Evolutionary conservation across 2,329 filamentous ascomycete species (phyloP).

Genomic region (Fusarium nurragi): DNA sequence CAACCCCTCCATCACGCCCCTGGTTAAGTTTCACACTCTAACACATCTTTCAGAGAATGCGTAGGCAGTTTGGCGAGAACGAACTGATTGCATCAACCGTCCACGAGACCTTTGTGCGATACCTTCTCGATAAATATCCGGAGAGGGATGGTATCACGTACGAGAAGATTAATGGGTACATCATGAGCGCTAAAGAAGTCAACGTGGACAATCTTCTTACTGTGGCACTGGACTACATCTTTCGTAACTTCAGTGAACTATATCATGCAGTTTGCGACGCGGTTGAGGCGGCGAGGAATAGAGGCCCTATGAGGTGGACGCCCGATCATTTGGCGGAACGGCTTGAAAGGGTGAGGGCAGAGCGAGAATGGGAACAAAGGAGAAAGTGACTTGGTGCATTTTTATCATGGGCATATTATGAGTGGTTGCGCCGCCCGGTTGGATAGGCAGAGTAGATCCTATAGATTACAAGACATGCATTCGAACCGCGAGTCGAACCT

Average conservation of each 20-base stretch:
- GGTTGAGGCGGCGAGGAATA: slow-evolving; percentile 32
- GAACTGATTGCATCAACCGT: slow-evolving; percentile 34
- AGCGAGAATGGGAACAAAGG: slow-evolving; percentile 19
- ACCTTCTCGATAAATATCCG: slow-evolving; percentile 39
- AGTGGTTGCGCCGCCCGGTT: background rate
- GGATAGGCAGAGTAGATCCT: background rate
- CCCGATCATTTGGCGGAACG: slow-evolving; percentile 32
- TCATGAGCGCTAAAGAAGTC: slow-evolving; percentile 27
- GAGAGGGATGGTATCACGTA: slow-evolving; percentile 39
- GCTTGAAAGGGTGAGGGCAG: slow-evolving; percentile 29
- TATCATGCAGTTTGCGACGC: slow-evolving; percentile 35
- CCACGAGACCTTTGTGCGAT: slow-evolving; percentile 40
- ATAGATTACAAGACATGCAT: slow-evolving; percentile 1
- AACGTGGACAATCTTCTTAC: slow-evolving; percentile 38
- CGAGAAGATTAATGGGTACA: slow-evolving; percentile 35
- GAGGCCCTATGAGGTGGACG: slow-evolving; percentile 34
- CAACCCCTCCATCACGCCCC: background rate
- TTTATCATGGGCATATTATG: background rate
- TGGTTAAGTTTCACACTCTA: slow-evolving; percentile 6
- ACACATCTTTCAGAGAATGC: slow-evolving; percentile 11
- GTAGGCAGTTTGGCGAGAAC: slow-evolving; percentile 20
- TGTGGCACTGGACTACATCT: slow-evolving; percentile 36
- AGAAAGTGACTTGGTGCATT: background rate
- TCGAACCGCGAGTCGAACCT: background rate
- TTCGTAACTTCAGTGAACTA: slow-evolving; percentile 34